Evolutionary conservation across 2,329 filamentous ascomycete genomes (phyloP), one percentile per base, ranked within the genome.

Genomic region (Ceratocystis diversiconidia): DNA sequence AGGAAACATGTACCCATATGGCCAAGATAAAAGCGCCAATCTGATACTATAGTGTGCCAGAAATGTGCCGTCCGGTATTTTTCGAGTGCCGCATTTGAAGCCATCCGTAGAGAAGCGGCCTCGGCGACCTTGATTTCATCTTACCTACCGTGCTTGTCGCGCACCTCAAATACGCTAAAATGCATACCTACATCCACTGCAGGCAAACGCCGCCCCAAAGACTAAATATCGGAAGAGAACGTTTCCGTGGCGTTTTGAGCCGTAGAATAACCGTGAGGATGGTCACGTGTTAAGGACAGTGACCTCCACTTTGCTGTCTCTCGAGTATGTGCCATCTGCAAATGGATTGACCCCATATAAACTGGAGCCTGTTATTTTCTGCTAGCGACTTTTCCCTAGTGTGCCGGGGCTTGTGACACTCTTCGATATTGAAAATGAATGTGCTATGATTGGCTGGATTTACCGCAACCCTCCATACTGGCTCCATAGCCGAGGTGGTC

Each of bases 401-500:
- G 62, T 46, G 36, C 28, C 46, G 36, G 46, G 44, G 57, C 36
- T 30, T 65, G 62, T 50, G 22, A 59, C n/a, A 19, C 48, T 59
- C 36, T 36, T 36, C 50, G 61, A 59, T 59, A 67, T 67, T 67
- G 66, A 67, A 65, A 67, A 67, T 67, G 43, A 62, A 62, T 19
- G 64, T 8, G 17, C 52, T 44, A 17, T 67, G 63, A 67, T 67
- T 67, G 66, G 66, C 44, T 46, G 32, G 28, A 50, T 25, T 19
- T 30, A 36, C 50, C 60, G 30, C 43, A 63, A 25, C 48, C 48
- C 44, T 52, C 61, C 61, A 55, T 55, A 19, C 55, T 59, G 55
- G 36, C 55, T 59, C 55, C 55, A 63, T 67, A 67, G 63, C 66
- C 66, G 66, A 67, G 66, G 66, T 67, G 66, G 63, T 64, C 25